phyloP scores from a whole-genome alignment of 176 grass and related monocot genomes.

The Cenchrus purpureus region DNA sequence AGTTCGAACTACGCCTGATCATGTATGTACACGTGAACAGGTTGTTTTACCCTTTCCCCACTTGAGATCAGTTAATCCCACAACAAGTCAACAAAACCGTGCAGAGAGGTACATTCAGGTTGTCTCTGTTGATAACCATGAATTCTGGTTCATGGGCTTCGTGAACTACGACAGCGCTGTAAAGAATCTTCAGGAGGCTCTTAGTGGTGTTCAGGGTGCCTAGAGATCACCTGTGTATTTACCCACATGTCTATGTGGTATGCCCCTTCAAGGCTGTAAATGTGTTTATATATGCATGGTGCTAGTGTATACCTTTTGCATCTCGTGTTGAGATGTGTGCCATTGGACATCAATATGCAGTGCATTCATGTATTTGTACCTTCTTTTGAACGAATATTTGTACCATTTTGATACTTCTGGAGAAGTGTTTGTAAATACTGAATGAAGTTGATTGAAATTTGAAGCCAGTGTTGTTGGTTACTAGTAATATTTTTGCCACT shows the following conservation, averaged over 20 bases:
- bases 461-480: neutral
- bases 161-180: constrained; percentile 58
- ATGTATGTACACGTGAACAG: constrained; percentile 16
- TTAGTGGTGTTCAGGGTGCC: constrained; percentile 8
- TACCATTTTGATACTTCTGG: neutral
- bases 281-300: neutral
- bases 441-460: neutral
- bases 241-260: neutral
- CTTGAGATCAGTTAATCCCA: constrained; percentile 54
- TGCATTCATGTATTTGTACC: constrained; percentile 5
- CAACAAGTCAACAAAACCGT: constrained; percentile 45
- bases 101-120: constrained; percentile 64
- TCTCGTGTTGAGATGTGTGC: neutral
- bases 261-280: neutral
- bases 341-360: neutral
- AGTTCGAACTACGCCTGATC: constrained; percentile 1
- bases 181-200: constrained; percentile 53
- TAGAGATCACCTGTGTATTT: constrained; percentile 16
- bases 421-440: constrained; percentile 14
- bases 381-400: neutral
- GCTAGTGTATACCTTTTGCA: constrained; percentile 6
- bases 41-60: constrained; percentile 50
- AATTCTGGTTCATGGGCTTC: constrained; percentile 69
- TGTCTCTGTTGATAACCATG: constrained; percentile 47
- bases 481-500: too few relatives aligned